A percentile compares a stretch with the other conserved stretches of the same genome.
Conservation (phyloP, 116 monocot species). For the Iris pallida region DNA sequence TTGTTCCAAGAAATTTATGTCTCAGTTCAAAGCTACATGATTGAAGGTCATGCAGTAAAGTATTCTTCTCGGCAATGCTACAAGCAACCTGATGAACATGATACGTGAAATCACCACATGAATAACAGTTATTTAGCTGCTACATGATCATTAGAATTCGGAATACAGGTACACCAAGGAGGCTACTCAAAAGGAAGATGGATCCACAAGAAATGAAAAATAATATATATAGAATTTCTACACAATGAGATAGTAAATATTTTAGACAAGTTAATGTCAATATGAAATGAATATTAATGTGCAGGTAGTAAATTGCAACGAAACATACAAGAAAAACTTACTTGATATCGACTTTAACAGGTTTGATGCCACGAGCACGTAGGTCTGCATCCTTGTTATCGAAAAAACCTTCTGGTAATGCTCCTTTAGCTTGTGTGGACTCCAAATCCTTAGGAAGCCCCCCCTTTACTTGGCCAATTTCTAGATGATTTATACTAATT, state of each 20-base stretch:
- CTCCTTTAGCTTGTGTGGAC: constrained; percentile 41
- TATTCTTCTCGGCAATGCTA: no score
- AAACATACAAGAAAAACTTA: constrained; percentile 28
- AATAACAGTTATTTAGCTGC: no score
- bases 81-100: no score
- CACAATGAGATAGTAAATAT: background rate
- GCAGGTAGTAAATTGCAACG: background rate
- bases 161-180: no score
- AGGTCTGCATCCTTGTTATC: constrained; percentile 97
- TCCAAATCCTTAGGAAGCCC: constrained; percentile 33
- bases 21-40: no score
- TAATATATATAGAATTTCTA: background rate
- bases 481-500: constrained; percentile 13
- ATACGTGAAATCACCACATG: no score
- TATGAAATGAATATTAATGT: background rate
- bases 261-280: background rate
- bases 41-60: no score
- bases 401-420: constrained; percentile 72
- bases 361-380: constrained; percentile 92
- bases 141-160: no score
- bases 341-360: constrained; percentile 86
- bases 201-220: no score
- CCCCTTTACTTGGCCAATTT: constrained; percentile 31
- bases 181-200: no score
- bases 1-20: no score